Base-by-base conservation (phyloP, 768 basidiomycete species). In the button mushroom (Agaricus bisporus) region DNA sequence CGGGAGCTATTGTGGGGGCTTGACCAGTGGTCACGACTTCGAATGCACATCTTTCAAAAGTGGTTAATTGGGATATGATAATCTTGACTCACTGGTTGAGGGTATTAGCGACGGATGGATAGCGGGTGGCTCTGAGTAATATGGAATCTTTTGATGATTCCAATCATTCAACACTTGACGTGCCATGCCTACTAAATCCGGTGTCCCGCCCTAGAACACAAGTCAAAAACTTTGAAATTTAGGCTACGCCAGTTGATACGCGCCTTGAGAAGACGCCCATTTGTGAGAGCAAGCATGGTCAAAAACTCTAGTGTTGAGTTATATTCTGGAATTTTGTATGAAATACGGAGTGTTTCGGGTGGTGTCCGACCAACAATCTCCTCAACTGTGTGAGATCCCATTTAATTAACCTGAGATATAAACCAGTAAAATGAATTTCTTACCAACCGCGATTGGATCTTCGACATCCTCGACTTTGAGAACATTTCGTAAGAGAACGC, bases 111-210 rank as follows among this genome's bases (percentile, higher is more conserved):
- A 91, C 0, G 91, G 86, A 64, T 95, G 91, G 2, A 90, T 65
- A 7, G 73, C 63, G 0, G 95, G 94, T 8, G 94, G 92, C 1
- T 73, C 65, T 4, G 92, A 90, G 70, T 78, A 90, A 70, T 91
- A 98, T 0, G 91, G 88, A 10, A 98, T 95, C 64, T 92, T 95
- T 66, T 97, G 93, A 54, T 91, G 83, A 62, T 98, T 98, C 95
- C 95, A 99, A 64, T 99, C 94, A 46, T 75, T 80, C 1, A 98
- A 68, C 20, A 98, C 78, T 12, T 86, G 82, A 29, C 91, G 84
- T 0, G 95, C 92, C 0, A 92, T 80, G 5, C 87, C 75, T 41
- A 86, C 81, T 29, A 95, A 67, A 66, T 98, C 93, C 1, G 95
- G 95, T 0, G 92, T 87, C 45, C 95, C 95, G 28, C 94, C 94